Evolutionary conservation across 768 basidiomycete genomes (phyloP).

Genomic region (Sporobolomyces phaffii): DNA sequence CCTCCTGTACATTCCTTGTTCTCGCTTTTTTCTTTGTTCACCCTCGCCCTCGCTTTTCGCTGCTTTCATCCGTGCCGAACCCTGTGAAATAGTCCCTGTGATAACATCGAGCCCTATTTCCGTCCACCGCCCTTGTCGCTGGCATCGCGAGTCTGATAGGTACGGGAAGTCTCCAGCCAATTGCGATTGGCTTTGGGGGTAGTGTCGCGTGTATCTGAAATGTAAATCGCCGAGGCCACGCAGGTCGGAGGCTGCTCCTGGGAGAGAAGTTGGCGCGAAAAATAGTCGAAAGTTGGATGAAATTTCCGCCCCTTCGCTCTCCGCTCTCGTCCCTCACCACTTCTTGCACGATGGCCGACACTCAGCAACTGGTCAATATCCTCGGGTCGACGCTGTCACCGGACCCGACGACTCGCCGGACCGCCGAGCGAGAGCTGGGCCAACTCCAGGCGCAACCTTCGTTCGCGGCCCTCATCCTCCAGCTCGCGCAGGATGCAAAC

Average conservation of each 20-base stretch:
- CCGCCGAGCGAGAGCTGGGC: slow-evolving; percentile 72
- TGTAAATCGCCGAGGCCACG: too few relatives aligned
- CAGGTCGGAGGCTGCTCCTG: too few relatives aligned
- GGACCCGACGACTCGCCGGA: slow-evolving; percentile 62
- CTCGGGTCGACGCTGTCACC: slow-evolving; percentile 37
- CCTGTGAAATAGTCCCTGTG: not conserved
- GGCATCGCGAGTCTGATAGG: too few relatives aligned
- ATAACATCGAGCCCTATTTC: too few relatives aligned
- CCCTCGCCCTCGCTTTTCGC: not conserved
- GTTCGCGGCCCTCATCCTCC: slow-evolving; percentile 72
- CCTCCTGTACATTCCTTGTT: not conserved
- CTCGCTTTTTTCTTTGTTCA: too few relatives aligned
- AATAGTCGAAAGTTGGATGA: too few relatives aligned
- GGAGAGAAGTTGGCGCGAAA: too few relatives aligned
- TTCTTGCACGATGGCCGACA: not conserved
- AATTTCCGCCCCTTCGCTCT: not conserved
- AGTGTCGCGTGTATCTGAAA: too few relatives aligned
- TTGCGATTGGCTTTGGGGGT: too few relatives aligned
- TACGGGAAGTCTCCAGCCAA: too few relatives aligned
- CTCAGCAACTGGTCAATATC: slow-evolving; percentile 25
- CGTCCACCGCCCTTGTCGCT: too few relatives aligned
- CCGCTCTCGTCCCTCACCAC: not conserved
- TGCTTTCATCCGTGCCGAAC: not conserved
- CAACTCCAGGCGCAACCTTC: slow-evolving; percentile 64
- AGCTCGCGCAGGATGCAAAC: slow-evolving; percentile 63